Conservation (phyloP, 139 green algal species). For the Astrephomene gubernaculifera region DNA sequence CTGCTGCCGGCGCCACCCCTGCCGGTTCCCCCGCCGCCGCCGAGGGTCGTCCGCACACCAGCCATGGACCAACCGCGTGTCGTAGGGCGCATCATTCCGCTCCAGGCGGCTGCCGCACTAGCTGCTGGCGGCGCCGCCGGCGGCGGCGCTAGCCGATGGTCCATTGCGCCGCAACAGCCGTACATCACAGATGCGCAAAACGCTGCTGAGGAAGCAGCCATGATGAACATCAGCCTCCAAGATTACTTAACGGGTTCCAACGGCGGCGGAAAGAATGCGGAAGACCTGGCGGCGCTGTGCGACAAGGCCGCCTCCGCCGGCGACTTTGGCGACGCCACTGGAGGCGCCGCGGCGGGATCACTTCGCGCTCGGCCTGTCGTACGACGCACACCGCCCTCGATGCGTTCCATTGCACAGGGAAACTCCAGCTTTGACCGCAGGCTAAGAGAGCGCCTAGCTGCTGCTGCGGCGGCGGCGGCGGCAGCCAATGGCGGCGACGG, state of each 20-base stretch:
- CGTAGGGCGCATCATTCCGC: background rate
- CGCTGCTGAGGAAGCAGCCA: background rate
- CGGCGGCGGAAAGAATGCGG: background rate
- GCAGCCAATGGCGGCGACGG: background rate
- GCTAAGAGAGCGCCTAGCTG: background rate
- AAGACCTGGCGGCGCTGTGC: conserved; percentile 31
- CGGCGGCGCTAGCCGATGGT: background rate
- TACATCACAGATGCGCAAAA: background rate
- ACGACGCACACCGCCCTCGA: background rate
- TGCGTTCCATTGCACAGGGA: background rate
- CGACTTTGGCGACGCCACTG: background rate
- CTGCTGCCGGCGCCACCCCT: background rate
- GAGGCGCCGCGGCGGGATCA: background rate
- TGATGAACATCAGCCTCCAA: conserved; percentile 12
- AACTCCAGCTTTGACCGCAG: conserved; percentile 10
- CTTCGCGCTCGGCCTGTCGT: background rate
- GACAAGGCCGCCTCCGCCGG: background rate
- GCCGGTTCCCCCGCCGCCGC: conserved; percentile 4
- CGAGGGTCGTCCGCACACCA: background rate
- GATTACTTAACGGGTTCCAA: conserved; percentile 23
- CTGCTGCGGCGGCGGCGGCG: background rate
- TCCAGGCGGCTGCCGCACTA: background rate
- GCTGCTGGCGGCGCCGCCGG: background rate
- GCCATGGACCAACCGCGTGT: conserved; percentile 22
- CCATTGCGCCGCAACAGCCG: background rate